Conservation (phyloP, 1,139 yeast genomes). For the Zhuliangozyma parablackwelliae region DNA sequence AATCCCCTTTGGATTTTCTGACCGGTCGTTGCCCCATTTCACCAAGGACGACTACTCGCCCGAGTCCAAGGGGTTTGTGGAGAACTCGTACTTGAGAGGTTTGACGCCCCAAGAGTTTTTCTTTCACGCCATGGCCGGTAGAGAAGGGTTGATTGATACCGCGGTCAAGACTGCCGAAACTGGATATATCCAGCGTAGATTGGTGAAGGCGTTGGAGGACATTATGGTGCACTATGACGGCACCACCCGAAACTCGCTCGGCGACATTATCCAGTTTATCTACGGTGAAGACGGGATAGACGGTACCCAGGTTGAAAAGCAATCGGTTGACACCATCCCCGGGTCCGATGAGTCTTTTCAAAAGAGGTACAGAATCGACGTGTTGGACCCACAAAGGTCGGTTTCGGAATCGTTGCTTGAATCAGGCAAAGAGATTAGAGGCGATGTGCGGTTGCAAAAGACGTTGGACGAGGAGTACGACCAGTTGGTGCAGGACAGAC, state of each 20-base stretch:
- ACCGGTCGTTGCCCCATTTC: slow-evolving; percentile 95
- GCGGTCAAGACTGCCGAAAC: slow-evolving; percentile 99
- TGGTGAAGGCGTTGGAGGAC: slow-evolving; percentile 96
- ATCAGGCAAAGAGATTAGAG: slow-evolving; percentile 85
- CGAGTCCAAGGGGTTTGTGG: slow-evolving; percentile 96
- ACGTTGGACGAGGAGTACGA: slow-evolving; percentile 79
- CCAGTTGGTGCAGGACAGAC: slow-evolving; percentile 74
- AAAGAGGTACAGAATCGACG: slow-evolving; percentile 79
- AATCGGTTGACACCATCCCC: slow-evolving; percentile 93
- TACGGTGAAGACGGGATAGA: slow-evolving; percentile 99
- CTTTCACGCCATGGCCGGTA: slow-evolving; percentile 99
- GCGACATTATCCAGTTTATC: slow-evolving; percentile 91
- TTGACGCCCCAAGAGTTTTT: slow-evolving; percentile 98
- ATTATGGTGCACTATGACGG: slow-evolving; percentile 99
- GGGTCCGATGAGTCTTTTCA: slow-evolving; percentile 85
- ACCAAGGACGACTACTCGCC: slow-evolving; percentile 98
- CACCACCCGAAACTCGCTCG: slow-evolving; percentile 94
- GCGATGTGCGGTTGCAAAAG: slow-evolving; percentile 81
- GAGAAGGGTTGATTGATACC: slow-evolving; percentile 99
- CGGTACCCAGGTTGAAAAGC: slow-evolving; percentile 96
- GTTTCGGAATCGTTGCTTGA: slow-evolving; percentile 74
- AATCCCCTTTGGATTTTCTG: slow-evolving; percentile 95
- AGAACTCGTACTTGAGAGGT: slow-evolving; percentile 94
- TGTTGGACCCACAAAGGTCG: slow-evolving; percentile 64
- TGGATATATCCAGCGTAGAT: slow-evolving; percentile 98